Percentiles rank a stretch among this genome's conserved stretches.
These are phyloP conservation scores for Neckera pumila DNA, from an alignment of 225 moss, liverwort and hornwort species.

Conservation along the genomic window DNA sequence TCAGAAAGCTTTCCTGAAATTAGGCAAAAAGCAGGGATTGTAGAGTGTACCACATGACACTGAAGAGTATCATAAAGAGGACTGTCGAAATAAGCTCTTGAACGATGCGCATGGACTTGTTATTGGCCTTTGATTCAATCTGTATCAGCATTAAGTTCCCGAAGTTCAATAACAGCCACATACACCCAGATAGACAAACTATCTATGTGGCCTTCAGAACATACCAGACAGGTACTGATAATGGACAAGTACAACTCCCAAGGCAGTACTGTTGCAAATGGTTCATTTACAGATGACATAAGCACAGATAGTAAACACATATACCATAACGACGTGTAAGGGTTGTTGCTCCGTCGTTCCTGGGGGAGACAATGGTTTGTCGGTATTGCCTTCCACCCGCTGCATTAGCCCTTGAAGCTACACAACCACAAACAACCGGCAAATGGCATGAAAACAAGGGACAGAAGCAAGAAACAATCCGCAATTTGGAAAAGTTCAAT, in stretches of 20 bases:
- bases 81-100: conserved; percentile 97
- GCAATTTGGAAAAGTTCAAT: background rate
- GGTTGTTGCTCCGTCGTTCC: conserved; percentile 96
- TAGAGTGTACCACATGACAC: conserved; percentile 84
- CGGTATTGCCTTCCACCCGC: conserved; percentile 65
- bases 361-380: conserved; percentile 65
- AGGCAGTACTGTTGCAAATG: background rate
- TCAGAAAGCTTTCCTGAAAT: background rate
- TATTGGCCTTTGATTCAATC: conserved; percentile 91
- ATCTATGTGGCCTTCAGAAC: background rate
- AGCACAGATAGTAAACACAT: background rate
- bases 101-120: conserved; percentile 93
- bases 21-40: background rate
- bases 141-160: conserved; percentile 7
- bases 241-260: background rate
- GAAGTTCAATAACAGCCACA: background rate
- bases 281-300: background rate
- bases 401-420: conserved; percentile 96
- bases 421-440: background rate
- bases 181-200: background rate
- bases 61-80: conserved; percentile 95
- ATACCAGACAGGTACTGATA: background rate
- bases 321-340: conserved; percentile 95
- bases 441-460: background rate
- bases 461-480: background rate